These are phyloP conservation scores for Ophiosphaerella korrae DNA, from an alignment of 2,329 filamentous ascomycete genomes.

Conservation along the genomic window DNA sequence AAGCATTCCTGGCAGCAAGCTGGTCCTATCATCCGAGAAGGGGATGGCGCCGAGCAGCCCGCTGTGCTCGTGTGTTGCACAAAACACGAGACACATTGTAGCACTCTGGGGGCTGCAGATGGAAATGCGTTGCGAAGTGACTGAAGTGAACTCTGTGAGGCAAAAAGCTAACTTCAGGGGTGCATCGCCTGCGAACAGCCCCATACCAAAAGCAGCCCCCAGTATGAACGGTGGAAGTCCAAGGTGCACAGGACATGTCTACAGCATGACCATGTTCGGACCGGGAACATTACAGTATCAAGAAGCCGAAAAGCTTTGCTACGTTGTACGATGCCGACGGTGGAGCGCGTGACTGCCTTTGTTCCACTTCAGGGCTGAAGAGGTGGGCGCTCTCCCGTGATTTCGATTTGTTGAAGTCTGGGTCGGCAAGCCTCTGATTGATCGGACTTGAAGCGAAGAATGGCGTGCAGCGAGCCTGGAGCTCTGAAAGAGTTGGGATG, in stretches of 20 bases:
- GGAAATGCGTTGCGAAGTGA: no score
- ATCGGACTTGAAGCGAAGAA: conserved; percentile 44
- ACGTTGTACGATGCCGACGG: conserved; percentile 27
- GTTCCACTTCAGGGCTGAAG: conserved; percentile 23
- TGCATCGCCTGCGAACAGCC: conserved; percentile 1
- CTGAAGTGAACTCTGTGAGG: no score
- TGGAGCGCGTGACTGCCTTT: conserved; percentile 40
- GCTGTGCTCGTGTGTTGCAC: conserved; percentile 29
- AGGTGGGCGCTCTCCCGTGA: conserved; percentile 18
- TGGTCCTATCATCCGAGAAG: conserved; percentile 17
- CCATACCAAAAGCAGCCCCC: background rate
- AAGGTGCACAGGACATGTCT: conserved; percentile 23
- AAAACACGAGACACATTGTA: conserved; percentile 22
- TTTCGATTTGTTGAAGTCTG: conserved; percentile 24
- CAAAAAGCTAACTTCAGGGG: conserved; percentile 33
- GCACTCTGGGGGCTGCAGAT: conserved; percentile 16
- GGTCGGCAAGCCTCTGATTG: conserved; percentile 28
- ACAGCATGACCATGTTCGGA: conserved; percentile 19
- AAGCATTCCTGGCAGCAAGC: conserved; percentile 27
- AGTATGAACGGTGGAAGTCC: conserved; percentile 17
- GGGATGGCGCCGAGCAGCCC: conserved; percentile 19
- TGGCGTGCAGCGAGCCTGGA: conserved; percentile 44
- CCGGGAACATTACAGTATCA: conserved; percentile 14
- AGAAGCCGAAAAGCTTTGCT: conserved; percentile 26
- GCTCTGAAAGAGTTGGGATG: conserved; percentile 30